phyloP scores from a whole-genome alignment of 2,329 filamentous ascomycete species.

The Talaromyces sp. region DNA sequence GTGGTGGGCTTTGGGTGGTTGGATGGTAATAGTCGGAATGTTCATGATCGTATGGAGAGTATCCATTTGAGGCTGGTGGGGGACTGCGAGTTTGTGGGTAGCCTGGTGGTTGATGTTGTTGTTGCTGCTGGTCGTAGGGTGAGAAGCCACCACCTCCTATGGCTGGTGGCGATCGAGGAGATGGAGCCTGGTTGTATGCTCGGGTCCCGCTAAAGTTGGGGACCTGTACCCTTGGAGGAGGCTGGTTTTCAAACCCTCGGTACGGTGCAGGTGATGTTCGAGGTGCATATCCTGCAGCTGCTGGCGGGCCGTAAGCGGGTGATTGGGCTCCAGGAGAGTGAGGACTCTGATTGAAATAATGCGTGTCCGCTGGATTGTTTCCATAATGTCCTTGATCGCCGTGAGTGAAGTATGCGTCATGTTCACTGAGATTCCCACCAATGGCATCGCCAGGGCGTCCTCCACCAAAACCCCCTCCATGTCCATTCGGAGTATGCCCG shows the following conservation, averaged over 20 bases:
- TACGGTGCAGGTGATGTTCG: slow-evolving; percentile 13
- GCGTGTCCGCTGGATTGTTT: neutral
- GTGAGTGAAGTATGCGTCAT: slow-evolving; percentile 2
- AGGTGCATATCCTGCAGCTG: slow-evolving; percentile 5
- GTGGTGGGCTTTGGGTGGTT: slow-evolving; percentile 1
- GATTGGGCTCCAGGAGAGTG: slow-evolving; percentile 12
- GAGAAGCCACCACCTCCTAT: slow-evolving; percentile 14
- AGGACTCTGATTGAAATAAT: slow-evolving; percentile 13
- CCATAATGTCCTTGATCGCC: neutral
- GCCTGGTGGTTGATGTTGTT: slow-evolving; percentile 11
- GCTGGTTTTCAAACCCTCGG: slow-evolving; percentile 18
- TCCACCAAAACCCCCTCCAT: neutral
- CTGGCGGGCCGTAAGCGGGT: slow-evolving; percentile 5
- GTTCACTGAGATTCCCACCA: neutral
- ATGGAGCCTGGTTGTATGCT: slow-evolving; percentile 11
- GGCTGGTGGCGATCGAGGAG: slow-evolving; percentile 14
- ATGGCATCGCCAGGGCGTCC: neutral
- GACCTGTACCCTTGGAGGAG: slow-evolving; percentile 5
- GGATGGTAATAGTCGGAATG: neutral
- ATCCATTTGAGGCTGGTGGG: slow-evolving; percentile 6
- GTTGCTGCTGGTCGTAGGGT: slow-evolving; percentile 13
- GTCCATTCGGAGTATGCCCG: neutral
- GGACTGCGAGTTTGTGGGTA: slow-evolving; percentile 8
- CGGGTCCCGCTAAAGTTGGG: slow-evolving; percentile 17
- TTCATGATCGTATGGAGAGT: slow-evolving; percentile 9